Base-by-base conservation (phyloP, 2,329 filamentous ascomycete species). In the Pyrenophora tritici-repentis region DNA sequence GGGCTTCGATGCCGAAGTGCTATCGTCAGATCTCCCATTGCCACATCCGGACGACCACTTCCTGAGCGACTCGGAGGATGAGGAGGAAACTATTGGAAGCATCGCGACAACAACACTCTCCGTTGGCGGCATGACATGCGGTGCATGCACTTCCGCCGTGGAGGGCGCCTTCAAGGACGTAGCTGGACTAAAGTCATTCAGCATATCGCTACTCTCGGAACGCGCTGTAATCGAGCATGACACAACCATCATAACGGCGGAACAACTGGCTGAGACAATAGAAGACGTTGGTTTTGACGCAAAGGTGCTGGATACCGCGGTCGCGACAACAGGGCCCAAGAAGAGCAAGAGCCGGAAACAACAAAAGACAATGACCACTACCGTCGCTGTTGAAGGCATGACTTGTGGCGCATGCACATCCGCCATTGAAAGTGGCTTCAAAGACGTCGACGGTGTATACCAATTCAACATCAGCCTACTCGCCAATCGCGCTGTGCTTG, bases 371-470 rank as follows among this genome's bases (percentile, higher is more conserved):
- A 80, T 87, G 49, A 90, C 85, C 0, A 97, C 92, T 0, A 97
- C 92, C 0, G 82, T 99, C 14, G 86, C 89, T 4, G 90, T 99
- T 47, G 90, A 94, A 61, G 94, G 94, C 42, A 99, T 99, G 94
- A 99, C 94, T 1, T 97, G 94, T 70, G 93, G 93, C 17, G 91
- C 94, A 35, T 99, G 94, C 74, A 97, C 94, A 0, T 93, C 93
- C 1, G 91, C 93, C 5, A 86, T 97, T 1, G 90, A 97, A 67
- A 82, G 84, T 42, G 91, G 89, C 3, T 94, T 99, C 75, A 84
- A 85, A 60, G 84, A 83, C 56, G 75, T 93, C 2, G 85, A 89
- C 8, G 94, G 94, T 17, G 74, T 97, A 13, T 70, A 91, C 48
- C 90, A 91, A 59, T 96, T 97, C 79, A 96, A 96, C 69, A 95